Evolutionary conservation across 2,329 filamentous ascomycete species (phyloP).

Genomic region (Rutstroemia sp.): DNA sequence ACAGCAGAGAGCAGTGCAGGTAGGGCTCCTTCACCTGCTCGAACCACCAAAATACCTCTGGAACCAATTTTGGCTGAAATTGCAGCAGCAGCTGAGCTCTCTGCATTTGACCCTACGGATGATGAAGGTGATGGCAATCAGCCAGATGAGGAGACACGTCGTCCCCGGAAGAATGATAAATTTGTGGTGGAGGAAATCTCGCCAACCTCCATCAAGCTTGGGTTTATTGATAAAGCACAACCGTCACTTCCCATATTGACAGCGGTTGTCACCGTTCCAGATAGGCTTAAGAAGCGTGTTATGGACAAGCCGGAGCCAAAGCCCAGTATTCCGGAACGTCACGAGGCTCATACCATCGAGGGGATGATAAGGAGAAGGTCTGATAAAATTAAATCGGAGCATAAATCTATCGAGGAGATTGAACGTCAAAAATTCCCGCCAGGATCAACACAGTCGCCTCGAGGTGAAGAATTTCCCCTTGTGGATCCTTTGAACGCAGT

Average conservation of each 20-base stretch:
- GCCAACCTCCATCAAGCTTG: constrained; percentile 6
- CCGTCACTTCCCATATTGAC: constrained; percentile 4
- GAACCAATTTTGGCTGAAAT: constrained; percentile 3
- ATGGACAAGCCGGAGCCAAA: neutral
- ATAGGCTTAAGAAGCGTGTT: neutral
- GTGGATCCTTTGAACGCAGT: constrained; percentile 16
- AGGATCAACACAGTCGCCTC: neutral
- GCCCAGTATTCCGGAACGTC: constrained; percentile 2
- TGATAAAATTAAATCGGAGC: neutral
- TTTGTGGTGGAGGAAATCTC: constrained; percentile 8
- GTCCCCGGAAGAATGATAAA: neutral
- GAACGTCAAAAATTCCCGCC: neutral
- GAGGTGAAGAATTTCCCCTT: neutral
- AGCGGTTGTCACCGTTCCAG: constrained; percentile 7
- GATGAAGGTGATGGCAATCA: neutral
- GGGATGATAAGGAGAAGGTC: neutral
- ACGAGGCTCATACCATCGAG: neutral
- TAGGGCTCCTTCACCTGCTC: neutral
- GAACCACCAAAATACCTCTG: neutral
- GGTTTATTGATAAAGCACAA: constrained; percentile 4
- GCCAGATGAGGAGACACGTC: too few relatives aligned
- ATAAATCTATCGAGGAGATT: constrained; percentile 9
- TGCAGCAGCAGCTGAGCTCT: constrained; percentile 1
- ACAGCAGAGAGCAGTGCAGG: neutral
- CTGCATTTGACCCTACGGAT: neutral